phyloP scores from a whole-genome alignment of 176 grass and related monocot species.

The Sorghum bicolor region DNA sequence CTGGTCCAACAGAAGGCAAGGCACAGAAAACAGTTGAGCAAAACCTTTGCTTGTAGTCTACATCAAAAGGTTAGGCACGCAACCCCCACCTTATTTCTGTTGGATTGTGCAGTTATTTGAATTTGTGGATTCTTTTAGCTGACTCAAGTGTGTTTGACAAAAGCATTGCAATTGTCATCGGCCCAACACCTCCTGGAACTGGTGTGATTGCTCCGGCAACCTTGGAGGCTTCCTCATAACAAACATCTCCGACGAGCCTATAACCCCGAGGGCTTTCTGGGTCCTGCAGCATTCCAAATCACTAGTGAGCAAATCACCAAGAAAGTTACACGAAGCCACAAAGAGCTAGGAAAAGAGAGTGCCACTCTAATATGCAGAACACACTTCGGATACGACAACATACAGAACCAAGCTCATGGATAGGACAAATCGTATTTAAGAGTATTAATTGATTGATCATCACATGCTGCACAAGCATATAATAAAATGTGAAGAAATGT shows the following conservation, averaged over 20 bases:
- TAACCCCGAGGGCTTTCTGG: conserved; percentile 64
- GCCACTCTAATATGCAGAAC: neutral
- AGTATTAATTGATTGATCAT: conserved; percentile 10
- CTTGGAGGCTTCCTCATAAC: conserved; percentile 70
- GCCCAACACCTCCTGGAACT: conserved; percentile 84
- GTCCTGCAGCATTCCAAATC: conserved; percentile 55
- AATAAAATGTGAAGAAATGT: conserved; percentile 9
- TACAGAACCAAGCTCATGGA: neutral
- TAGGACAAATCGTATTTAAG: conserved; percentile 3
- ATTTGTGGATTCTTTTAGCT: conserved; percentile 73
- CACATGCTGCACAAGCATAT: conserved; percentile 22
- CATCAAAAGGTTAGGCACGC: conserved; percentile 23
- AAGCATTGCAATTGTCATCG: conserved; percentile 95
- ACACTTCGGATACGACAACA: neutral
- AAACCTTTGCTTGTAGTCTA: conserved; percentile 21
- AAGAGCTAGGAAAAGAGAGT: neutral
- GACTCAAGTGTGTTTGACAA: conserved; percentile 88
- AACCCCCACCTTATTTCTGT: neutral
- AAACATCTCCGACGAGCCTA: conserved; percentile 72
- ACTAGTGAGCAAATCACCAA: neutral
- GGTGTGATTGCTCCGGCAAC: conserved; percentile 78
- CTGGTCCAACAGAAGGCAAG: conserved; percentile 33
- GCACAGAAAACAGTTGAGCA: conserved; percentile 6
- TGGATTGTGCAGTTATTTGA: conserved; percentile 49
- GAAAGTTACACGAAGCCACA: neutral